Conservation (phyloP, 2,329 filamentous ascomycete genomes). For the Clarireedia monteithiana region DNA sequence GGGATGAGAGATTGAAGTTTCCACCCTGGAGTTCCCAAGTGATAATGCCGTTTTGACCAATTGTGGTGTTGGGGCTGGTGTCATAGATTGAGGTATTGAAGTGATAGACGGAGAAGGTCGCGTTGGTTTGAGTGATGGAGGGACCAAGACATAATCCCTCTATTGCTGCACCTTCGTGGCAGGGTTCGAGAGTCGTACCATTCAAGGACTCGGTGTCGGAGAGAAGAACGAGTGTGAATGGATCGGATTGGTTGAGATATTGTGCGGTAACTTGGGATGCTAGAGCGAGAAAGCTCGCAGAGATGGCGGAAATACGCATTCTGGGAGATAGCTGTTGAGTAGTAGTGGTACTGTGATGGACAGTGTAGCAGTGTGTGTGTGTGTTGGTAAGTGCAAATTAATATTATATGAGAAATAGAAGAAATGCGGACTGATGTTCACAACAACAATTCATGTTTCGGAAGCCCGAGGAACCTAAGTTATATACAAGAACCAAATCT, state of each 20-base stretch:
- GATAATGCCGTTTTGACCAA: constrained; percentile 19
- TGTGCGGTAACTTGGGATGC: constrained; percentile 20
- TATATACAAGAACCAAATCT: too few relatives aligned
- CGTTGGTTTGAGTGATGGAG: constrained; percentile 10
- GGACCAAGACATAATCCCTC: constrained; percentile 36
- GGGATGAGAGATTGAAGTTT: constrained; percentile 29
- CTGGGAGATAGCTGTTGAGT: background rate
- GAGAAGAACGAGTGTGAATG: constrained; percentile 36
- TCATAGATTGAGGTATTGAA: constrained; percentile 20
- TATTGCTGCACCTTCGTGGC: constrained; percentile 41
- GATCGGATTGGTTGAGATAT: constrained; percentile 32
- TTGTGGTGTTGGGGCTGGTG: constrained; percentile 10
- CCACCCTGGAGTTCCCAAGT: constrained; percentile 19
- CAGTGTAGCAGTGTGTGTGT: background rate
- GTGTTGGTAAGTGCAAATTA: background rate
- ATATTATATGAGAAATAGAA: background rate
- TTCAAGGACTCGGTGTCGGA: constrained; percentile 33
- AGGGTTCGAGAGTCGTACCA: constrained; percentile 33
- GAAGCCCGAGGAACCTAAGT: too few relatives aligned
- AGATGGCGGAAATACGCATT: constrained; percentile 19
- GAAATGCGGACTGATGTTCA: too few relatives aligned
- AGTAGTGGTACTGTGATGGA: background rate
- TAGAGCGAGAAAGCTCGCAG: constrained; percentile 15
- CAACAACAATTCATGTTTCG: too few relatives aligned
- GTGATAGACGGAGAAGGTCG: constrained; percentile 16